Base-by-base conservation (phyloP, 1,284 basidiomycete genomes). In the Heimioporus retisporus region DNA sequence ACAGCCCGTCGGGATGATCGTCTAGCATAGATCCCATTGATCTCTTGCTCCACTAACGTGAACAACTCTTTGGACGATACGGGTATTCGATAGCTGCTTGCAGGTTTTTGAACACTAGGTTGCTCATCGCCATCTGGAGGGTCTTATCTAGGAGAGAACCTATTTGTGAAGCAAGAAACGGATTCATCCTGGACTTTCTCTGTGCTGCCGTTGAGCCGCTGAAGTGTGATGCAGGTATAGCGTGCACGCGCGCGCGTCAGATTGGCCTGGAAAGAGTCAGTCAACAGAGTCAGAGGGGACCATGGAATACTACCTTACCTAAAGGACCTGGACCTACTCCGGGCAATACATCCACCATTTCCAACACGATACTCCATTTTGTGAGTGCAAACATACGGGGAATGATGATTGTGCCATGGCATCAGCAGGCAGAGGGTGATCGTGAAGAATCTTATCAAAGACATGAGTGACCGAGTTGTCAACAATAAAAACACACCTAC, bases 1-100 rank as follows among this genome's bases (percentile, higher is more conserved):
- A 97, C 42, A 99, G 83, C 1, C 87, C 80, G 76, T 99, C 97
- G 0, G 97, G 98, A 73, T 97, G 96, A 74, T 98, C 95, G 25
- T 95, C 96, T 1, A 99, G 94, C 90, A 75, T 99, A 99, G 65
- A 98, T 93, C 0, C 97, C 96, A 78, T 99, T 98, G 80, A 99
- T 92, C 6, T 93, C 95, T 79, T 99, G 96, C 78, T 99, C 97
- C 0, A 97, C 96, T 82, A 99, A 90, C 16, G 93, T 92, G 76
- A 99, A 98, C 96, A 96, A 98, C 66, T 97, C 95, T 72, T 91
- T 94, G n/a, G 91, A 92, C 90, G 86, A 63, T 90, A 93, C 0
- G 94, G 92, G 58, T 89, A 84, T 73, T 96, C 89, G 58, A 98
- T 87, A 10, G 90, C 86, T 3, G 93, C 91, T 73, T 93, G 89